Evolutionary conservation across 1,284 basidiomycete genomes (phyloP).

Genomic region (Sutorius eximius): DNA sequence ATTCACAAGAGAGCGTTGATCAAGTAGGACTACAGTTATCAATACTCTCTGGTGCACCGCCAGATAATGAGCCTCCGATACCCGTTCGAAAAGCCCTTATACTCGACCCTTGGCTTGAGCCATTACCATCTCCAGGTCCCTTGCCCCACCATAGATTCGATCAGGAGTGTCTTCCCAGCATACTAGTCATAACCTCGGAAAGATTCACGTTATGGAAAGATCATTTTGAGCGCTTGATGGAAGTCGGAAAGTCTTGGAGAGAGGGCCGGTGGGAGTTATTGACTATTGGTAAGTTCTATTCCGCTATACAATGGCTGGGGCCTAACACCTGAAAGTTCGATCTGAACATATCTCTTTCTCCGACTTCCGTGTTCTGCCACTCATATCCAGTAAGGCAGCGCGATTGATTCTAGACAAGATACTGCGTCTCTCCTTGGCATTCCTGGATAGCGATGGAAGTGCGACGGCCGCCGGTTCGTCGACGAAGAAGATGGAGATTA

Average conservation of each 20-base stretch:
- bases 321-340: conserved; percentile 38
- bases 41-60: conserved; percentile 49
- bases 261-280: conserved; percentile 43
- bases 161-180: conserved; percentile 32
- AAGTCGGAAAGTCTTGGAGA: conserved; percentile 54
- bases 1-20: not conserved
- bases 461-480: conserved; percentile 32
- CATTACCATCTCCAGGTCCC: conserved; percentile 59
- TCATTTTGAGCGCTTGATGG: conserved; percentile 60
- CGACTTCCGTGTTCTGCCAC: conserved; percentile 51
- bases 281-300: conserved; percentile 44
- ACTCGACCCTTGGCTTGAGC: conserved; percentile 80
- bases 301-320: not conserved
- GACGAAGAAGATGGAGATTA: conserved; percentile 45
- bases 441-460: conserved; percentile 46
- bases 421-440: conserved; percentile 45
- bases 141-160: conserved; percentile 21
- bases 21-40: conserved; percentile 44
- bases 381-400: conserved; percentile 40
- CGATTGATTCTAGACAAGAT: conserved; percentile 43
- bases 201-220: conserved; percentile 72
- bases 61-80: conserved; percentile 42
- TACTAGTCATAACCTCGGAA: conserved; percentile 73
- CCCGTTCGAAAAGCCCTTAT: conserved; percentile 56
- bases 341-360: conserved; percentile 58